Evolutionary conservation across 2,329 filamentous ascomycete genomes (phyloP), one percentile per base, ranked within the genome.

Genomic region (Fusarium nanum): DNA sequence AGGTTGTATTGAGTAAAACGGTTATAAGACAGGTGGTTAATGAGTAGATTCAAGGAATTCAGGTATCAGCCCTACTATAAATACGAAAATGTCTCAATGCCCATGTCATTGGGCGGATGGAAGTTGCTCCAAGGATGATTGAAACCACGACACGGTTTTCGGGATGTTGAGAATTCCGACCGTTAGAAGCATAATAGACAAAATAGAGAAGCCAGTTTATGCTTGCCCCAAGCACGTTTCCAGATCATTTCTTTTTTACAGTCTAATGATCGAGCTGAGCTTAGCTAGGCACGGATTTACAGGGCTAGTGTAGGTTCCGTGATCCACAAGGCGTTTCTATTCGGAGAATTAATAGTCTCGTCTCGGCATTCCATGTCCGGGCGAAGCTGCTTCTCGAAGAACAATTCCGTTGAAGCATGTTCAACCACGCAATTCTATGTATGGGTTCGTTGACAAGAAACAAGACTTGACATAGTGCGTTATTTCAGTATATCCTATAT

Each of bases 61-160:
- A 25, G 42, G 37, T n/a, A 30, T 10, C 37, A 46, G 14, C 23
- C 32, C 22, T 32, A 23, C 22, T 25, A 34, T 32, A 16, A 54
- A 18, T 20, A 20, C 12, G 30, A 61, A 62, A 63, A 62, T 62
- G 57, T 44, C 57, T 63, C 42, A 18, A 20, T 23, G 20, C 13
- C 32, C 30, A 55, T 50, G 30, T 22, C 25, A 34, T 23, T 37
- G 14, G 12, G 18, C 16, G 25, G 57, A 34, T 10, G 27, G 52
- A 32, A 30, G 14, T 22, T 60, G 28, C 18, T 45, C 56, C 37
- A 53, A 52, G 32, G 52, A 53, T 22, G 20, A 45, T 40, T 30
- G 23, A 60, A 40, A 34, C 25, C n/a, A n/a, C 20, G 6, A 18
- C 18, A 7, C 40, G 22, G 23, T 9, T 37, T 37, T 37, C 34